Percentiles rank a stretch among this genome's conserved stretches.
Evolutionary conservation across 2,329 filamentous ascomycete genomes (phyloP).

Genomic region (Hirsutella minnesotensis): DNA sequence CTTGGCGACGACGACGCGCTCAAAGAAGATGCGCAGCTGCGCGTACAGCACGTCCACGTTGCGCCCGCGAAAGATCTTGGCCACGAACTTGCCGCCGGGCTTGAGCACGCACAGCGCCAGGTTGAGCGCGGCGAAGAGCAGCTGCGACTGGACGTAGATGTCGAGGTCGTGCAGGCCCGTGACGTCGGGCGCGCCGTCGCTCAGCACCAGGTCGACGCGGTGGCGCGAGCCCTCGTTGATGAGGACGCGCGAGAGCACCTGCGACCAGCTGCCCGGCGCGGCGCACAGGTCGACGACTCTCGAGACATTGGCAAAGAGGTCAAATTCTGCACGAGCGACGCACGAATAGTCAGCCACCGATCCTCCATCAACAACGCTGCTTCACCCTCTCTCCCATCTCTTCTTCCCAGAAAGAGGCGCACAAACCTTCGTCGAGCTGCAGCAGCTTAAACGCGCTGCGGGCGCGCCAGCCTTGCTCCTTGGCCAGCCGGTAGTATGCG

Average conservation of each 20-base stretch:
- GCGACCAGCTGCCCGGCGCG: constrained; percentile 92
- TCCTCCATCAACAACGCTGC: too few species aligned
- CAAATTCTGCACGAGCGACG: constrained; percentile 56
- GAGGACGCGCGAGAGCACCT: constrained; percentile 84
- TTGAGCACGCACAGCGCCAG: constrained; percentile 85
- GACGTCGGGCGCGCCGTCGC: constrained; percentile 91
- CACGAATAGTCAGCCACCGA: too few species aligned
- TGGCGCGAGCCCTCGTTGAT: constrained; percentile 62
- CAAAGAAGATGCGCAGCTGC: constrained; percentile 84
- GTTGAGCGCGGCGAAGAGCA: constrained; percentile 89
- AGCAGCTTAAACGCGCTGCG: constrained; percentile 94
- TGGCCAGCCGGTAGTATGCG: constrained; percentile 93
- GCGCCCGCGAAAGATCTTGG: constrained; percentile 90
- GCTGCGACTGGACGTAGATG: constrained; percentile 93
- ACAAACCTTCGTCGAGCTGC: constrained; percentile 82
- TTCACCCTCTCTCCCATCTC: too few species aligned
- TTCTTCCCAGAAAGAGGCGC: too few species aligned
- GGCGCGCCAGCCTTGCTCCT: constrained; percentile 97
- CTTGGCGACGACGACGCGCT: constrained; percentile 79
- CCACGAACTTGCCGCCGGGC: constrained; percentile 90
- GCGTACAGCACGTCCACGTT: constrained; percentile 95
- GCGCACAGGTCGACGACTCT: constrained; percentile 93
- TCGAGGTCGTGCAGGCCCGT: constrained; percentile 95
- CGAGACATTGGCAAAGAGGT: constrained; percentile 81
- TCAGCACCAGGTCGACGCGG: constrained; percentile 86